These are phyloP conservation scores for Forsythia viridissima DNA, from an alignment of 257 asterid species.

Conservation along the genomic window DNA sequence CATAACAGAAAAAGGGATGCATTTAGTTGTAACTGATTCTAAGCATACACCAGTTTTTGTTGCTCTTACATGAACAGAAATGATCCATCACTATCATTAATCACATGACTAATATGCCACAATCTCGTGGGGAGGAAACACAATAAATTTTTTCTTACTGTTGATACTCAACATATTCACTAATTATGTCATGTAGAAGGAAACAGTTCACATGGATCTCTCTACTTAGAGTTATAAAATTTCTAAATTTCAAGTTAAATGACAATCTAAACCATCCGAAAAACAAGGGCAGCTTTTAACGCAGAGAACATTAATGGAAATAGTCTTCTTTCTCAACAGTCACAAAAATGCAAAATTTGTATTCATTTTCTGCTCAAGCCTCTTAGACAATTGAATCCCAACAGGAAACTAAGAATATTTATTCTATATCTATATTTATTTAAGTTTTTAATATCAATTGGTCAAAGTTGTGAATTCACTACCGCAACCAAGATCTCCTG, in stretches of 20 bases:
- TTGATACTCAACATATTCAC: not conserved
- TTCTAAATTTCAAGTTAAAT: not conserved
- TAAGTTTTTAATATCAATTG: not conserved
- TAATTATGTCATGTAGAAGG: not conserved
- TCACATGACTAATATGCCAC: not conserved
- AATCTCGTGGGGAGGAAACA: not conserved
- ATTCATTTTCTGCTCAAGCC: not conserved
- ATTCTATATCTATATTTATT: not conserved
- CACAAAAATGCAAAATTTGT: constrained; percentile 7
- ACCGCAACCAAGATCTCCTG: not conserved
- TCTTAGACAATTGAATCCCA: not conserved
- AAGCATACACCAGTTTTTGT: not conserved
- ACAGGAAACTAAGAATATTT: not conserved
- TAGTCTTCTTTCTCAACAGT: not conserved
- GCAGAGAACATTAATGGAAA: not conserved
- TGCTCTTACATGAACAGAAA: not conserved
- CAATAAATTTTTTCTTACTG: not conserved
- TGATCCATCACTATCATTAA: not conserved
- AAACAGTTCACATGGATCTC: not conserved
- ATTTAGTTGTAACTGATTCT: not conserved
- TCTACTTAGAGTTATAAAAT: not conserved
- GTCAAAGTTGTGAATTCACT: not conserved
- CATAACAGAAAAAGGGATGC: not conserved
- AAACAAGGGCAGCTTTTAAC: not conserved
- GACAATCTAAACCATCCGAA: not conserved